Evolutionary conservation across 2,329 filamentous ascomycete species (phyloP), one percentile per base, ranked within the genome.

Genomic region (Lecanicillium sp.): DNA sequence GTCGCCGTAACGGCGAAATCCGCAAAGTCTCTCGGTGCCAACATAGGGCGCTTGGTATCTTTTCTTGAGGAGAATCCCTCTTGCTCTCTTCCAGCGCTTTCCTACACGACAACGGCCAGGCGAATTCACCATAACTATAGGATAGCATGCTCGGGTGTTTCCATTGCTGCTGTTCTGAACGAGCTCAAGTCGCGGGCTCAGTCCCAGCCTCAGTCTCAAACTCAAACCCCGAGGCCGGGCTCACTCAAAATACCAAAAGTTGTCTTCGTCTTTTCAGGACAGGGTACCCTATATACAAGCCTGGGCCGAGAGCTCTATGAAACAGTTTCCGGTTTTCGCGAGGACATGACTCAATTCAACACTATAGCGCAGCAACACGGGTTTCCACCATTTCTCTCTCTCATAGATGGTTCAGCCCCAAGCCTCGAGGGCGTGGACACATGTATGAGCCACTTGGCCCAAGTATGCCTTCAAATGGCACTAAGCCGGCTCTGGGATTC

Each of bases 61-160:
- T 81, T 75, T 63, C 72, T 84, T 56, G 72, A 75, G 21, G 55
- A 65, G 33, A 69, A 75, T 33, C 70, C 75, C 3, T 67, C 74
- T 5, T 70, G 71, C 1, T 70, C 73, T 0, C 60, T 85, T 72
- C 68, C 74, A 2, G 69, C 79, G 51, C 64, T 87, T 2, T 76
- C 83, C 0, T 87, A 87, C 62, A 84, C 81, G 1, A 82, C 79
- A 1, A 86, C 83, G 4, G 85, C 84, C 12, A 75, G 83, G 19
- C 74, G 76, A 37, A 74, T 79, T 10, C 81, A 84, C 53, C 75
- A 82, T 61, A 69, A 73, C 55, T 77, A 74, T 67, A 72, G 79
- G 23, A 68, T 79, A 60, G 73, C 70, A 35, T 68, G 77, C n/a
- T 23, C 26, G 36, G 61, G 68, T 3, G 73, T 66, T 20, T 66